These are phyloP conservation scores for Amaranthus palmeri DNA, from an alignment of 148 eudicot species.

Conservation along the genomic window DNA sequence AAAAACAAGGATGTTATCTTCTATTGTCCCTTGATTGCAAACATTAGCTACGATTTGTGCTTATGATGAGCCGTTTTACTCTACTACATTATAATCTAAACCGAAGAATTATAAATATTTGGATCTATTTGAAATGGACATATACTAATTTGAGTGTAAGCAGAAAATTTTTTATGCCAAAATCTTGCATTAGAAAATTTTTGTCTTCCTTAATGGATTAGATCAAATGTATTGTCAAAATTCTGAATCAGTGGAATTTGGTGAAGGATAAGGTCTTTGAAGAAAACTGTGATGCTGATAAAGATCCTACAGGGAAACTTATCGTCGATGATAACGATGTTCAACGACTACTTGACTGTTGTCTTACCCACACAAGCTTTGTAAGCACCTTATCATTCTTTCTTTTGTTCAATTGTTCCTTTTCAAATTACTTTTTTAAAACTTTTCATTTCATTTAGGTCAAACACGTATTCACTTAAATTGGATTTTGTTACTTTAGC, in stretches of 20 bases:
- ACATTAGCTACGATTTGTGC: too few species aligned
- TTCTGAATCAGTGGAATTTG: slow-evolving; percentile 51
- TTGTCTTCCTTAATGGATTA: slow-evolving; percentile 39
- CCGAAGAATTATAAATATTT: too few species aligned
- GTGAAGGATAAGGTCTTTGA: slow-evolving; percentile 29
- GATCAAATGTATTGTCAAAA: slow-evolving; percentile 52
- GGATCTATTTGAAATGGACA: too few species aligned
- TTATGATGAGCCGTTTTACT: too few species aligned
- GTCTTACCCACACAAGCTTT: slow-evolving; percentile 41
- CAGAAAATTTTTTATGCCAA: not conserved
- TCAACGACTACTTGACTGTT: slow-evolving; percentile 51
- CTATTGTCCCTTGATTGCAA: too few species aligned
- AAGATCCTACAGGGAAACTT: slow-evolving; percentile 15
- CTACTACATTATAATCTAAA: too few species aligned
- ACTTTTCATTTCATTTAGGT: not conserved
- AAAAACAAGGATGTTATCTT: too few species aligned
- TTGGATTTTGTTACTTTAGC: not conserved
- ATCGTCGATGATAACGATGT: slow-evolving; percentile 42
- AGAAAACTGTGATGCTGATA: slow-evolving; percentile 14
- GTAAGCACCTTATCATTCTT: slow-evolving; percentile 16
- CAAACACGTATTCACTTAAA: not conserved
- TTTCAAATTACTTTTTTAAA: not conserved
- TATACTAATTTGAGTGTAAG: not conserved
- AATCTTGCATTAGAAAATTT: not conserved
- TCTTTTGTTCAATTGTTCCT: slow-evolving; percentile 5